Percentiles rank a stretch among this genome's conserved stretches.
These are phyloP conservation scores for Eucalyptus regnans DNA, from an alignment of 345 rosid genomes.

Conservation along the genomic window DNA sequence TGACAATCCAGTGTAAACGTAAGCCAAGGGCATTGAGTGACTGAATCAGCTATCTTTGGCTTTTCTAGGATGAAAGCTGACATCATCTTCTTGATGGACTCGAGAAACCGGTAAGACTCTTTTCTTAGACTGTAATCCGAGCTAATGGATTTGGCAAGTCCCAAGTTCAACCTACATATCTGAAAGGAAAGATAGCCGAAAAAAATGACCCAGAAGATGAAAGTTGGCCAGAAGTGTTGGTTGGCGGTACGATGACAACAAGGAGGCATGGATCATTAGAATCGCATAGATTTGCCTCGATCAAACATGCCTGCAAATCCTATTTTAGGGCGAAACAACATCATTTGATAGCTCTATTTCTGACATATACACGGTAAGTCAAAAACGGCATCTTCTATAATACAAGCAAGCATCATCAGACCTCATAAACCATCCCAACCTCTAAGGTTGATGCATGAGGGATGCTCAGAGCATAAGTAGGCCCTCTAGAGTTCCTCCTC, in stretches of 20 bases:
- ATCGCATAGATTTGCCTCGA: background rate
- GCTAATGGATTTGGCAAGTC: background rate
- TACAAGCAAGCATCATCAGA: slow-evolving; percentile 12
- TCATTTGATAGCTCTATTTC: background rate
- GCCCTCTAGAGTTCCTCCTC: slow-evolving; percentile 83
- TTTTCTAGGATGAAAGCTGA: background rate
- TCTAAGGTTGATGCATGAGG: slow-evolving; percentile 89
- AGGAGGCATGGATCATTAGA: background rate
- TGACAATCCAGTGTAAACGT: background rate
- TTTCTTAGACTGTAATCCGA: background rate
- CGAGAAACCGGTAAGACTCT: background rate
- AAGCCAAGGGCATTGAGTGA: background rate
- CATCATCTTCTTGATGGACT: background rate
- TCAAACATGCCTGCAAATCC: background rate
- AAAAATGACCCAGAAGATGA: background rate
- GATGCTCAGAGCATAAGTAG: slow-evolving; percentile 45
- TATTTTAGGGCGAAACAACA: background rate
- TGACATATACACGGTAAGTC: slow-evolving; percentile 2
- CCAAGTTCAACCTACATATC: background rate
- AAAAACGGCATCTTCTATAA: background rate
- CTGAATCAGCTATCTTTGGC: background rate
- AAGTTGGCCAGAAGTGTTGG: background rate
- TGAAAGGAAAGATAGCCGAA: background rate
- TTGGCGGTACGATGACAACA: background rate
- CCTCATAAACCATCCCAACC: slow-evolving; percentile 89